Conservation (phyloP, 1,139 yeast species). For the Geotrichum candidum region DNA sequence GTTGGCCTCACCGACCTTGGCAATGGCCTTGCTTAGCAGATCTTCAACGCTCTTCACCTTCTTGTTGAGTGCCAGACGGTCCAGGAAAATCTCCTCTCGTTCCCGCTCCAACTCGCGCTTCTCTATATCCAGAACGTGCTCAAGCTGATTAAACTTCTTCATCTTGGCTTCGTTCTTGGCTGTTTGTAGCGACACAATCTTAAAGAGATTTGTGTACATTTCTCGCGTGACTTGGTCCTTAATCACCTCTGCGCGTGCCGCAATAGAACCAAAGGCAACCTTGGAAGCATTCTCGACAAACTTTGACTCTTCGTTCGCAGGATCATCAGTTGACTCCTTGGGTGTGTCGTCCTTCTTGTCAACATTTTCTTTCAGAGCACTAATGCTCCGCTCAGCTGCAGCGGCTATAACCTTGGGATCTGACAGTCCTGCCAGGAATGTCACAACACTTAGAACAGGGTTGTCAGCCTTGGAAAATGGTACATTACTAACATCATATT, state of each 20-base stretch:
- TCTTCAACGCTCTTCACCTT: conserved; percentile 50
- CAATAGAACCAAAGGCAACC: conserved; percentile 43
- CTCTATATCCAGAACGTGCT: conserved; percentile 72
- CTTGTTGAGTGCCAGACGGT: conserved; percentile 65
- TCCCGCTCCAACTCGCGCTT: conserved; percentile 66
- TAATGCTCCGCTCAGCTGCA: conserved; percentile 41
- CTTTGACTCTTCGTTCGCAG: conserved; percentile 17
- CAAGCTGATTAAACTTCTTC: conserved; percentile 62
- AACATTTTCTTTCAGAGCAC: conserved; percentile 45
- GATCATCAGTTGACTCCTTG: conserved; percentile 12
- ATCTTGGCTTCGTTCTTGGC: conserved; percentile 74
- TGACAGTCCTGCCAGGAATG: conserved; percentile 79
- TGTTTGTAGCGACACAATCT: conserved; percentile 65
- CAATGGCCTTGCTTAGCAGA: conserved; percentile 45
- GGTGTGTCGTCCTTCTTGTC: conserved; percentile 16
- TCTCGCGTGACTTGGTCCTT: conserved; percentile 80
- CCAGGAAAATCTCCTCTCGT: conserved; percentile 76
- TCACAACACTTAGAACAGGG: conserved; percentile 85
- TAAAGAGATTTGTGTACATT: conserved; percentile 44
- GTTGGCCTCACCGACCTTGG: conserved; percentile 20
- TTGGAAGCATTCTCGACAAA: conserved; percentile 26
- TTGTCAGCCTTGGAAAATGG: conserved; percentile 84
- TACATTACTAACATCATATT: conserved; percentile 66
- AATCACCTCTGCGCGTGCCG: conserved; percentile 77
- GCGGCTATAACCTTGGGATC: conserved; percentile 89